Evolutionary conservation across 2,329 filamentous ascomycete genomes (phyloP).

Genomic region (Cytospora chrysosperma): DNA sequence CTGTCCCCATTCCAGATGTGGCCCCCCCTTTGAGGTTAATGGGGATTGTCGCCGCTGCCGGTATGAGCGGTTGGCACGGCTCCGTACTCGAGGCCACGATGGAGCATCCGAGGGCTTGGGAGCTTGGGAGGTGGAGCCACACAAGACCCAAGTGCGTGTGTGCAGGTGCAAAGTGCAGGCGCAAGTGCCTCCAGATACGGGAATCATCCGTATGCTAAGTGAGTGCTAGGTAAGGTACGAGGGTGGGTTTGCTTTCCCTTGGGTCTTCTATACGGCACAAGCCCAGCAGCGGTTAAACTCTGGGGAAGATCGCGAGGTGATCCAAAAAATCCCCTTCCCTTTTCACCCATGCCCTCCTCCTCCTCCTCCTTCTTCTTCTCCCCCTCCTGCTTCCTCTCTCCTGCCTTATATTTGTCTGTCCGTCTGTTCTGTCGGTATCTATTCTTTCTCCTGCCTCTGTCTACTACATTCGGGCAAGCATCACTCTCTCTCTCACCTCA

Average conservation of each 20-base stretch:
- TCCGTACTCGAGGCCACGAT: background rate
- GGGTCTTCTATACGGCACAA: no score
- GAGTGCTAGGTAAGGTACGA: no score
- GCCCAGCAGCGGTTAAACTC: no score
- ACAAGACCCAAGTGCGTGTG: no score
- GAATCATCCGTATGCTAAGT: no score
- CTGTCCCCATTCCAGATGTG: background rate
- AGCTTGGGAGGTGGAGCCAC: background rate
- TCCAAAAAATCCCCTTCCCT: background rate
- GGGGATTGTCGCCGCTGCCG: background rate
- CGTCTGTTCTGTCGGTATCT: background rate
- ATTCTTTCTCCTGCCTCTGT: background rate
- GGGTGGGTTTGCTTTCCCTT: background rate
- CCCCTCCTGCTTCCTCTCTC: background rate
- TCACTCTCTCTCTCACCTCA: conserved; percentile 1
- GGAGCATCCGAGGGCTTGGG: background rate
- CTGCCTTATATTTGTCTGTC: background rate
- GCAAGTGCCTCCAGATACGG: no score
- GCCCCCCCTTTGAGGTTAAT: background rate
- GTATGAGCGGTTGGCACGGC: background rate
- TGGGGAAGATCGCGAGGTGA: background rate
- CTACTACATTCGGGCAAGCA: background rate
- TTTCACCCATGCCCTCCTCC: background rate
- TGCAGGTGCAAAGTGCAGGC: no score
- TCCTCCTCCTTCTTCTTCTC: background rate